Evolutionary conservation across 768 basidiomycete genomes (phyloP).

Genomic region (Lactarius deliciosus): DNA sequence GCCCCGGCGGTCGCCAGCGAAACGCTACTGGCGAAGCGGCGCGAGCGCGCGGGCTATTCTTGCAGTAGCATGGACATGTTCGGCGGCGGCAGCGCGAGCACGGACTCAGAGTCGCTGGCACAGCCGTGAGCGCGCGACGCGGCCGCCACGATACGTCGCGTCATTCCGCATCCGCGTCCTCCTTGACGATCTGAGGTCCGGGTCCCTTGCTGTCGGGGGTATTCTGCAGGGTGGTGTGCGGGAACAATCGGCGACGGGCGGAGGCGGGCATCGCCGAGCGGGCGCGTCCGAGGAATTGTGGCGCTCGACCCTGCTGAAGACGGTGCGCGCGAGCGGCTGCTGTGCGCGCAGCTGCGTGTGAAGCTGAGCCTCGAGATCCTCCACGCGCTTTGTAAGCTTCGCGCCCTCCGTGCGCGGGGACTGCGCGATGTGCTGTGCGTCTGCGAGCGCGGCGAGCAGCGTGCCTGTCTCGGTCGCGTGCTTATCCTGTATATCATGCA

Average conservation of each 20-base stretch:
- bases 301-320: conserved; percentile 22
- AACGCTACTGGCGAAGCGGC: conserved; percentile 42
- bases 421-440: conserved; percentile 66
- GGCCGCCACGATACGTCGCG: not conserved
- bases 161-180: conserved; percentile 13
- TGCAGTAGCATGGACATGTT: conserved; percentile 76
- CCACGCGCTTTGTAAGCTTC: conserved; percentile 41
- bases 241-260: not conserved
- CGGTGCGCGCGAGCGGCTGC: conserved; percentile 17
- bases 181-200: conserved; percentile 1
- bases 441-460: conserved; percentile 46
- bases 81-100: conserved; percentile 62
- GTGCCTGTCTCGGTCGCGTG: conserved; percentile 71
- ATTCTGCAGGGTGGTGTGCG: not conserved
- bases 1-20: conserved; percentile 68
- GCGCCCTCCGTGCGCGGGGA: conserved; percentile 67
- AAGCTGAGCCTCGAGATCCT: conserved; percentile 40
- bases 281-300: conserved; percentile 6
- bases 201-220: not conserved
- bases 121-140: conserved; percentile 31
- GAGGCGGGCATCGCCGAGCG: conserved; percentile 1
- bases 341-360: conserved; percentile 32
- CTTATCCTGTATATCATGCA: conserved; percentile 56
- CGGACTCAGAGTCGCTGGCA: conserved; percentile 54
- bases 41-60: conserved; percentile 43